phyloP scores from a whole-genome alignment of 139 green algal genomes.

The Pseudopediastrum boryanum region DNA sequence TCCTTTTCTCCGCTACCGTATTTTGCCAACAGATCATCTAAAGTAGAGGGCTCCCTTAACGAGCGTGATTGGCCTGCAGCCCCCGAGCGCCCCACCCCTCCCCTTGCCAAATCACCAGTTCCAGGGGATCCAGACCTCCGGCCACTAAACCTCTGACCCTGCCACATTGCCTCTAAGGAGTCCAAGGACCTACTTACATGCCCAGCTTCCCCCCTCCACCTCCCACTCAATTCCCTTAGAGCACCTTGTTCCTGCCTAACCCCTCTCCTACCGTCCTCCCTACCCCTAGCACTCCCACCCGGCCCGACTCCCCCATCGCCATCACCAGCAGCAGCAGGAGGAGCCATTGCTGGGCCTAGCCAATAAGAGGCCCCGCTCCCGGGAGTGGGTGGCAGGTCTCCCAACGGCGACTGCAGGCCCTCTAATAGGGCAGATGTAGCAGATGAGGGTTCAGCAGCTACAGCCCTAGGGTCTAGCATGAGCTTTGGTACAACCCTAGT shows the following conservation, averaged over 20 bases:
- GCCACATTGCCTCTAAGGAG: too few species aligned
- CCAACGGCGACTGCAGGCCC: slow-evolving; percentile 23
- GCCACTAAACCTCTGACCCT: too few species aligned
- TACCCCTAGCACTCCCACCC: not conserved
- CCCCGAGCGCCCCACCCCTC: too few species aligned
- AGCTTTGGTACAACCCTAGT: too few species aligned
- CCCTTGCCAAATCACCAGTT: too few species aligned
- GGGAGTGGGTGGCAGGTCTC: slow-evolving; percentile 37
- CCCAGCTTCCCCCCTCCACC: not conserved
- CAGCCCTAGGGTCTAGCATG: not conserved
- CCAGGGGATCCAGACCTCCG: too few species aligned
- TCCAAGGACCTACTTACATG: too few species aligned
- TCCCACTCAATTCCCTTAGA: not conserved
- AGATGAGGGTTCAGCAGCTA: slow-evolving; percentile 27
- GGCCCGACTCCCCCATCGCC: not conserved
- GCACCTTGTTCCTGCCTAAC: not conserved
- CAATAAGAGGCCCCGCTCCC: slow-evolving; percentile 52
- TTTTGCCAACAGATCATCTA: slow-evolving; percentile 11
- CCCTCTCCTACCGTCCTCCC: too few species aligned
- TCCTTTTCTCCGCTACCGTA: too few species aligned
- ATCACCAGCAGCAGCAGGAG: not conserved
- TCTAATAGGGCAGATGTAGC: not conserved
- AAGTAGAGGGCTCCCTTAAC: too few species aligned
- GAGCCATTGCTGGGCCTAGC: slow-evolving; percentile 33
- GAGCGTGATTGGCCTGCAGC: too few species aligned